Conservation (phyloP, 148 eudicot genomes). For the Vaccinium vitisidaea region DNA sequence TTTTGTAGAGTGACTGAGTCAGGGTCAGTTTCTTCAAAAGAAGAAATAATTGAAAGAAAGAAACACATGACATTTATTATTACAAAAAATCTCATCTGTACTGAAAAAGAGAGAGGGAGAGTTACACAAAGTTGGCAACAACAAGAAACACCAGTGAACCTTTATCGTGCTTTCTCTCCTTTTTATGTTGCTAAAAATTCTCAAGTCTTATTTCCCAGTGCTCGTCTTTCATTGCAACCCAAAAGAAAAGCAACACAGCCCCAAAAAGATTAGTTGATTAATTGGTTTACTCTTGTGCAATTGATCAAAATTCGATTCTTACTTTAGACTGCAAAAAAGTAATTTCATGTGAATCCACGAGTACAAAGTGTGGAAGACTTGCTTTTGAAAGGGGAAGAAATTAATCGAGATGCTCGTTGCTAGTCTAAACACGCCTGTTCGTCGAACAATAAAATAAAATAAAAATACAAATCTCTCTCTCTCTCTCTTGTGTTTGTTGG, state of each 20-base stretch:
- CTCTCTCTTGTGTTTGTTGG: neutral
- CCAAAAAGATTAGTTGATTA: too few species aligned
- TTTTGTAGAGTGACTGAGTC: neutral
- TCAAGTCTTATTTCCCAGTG: neutral
- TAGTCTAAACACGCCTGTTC: too few species aligned
- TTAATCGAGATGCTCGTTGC: too few species aligned
- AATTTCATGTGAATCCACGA: too few species aligned
- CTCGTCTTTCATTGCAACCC: slow-evolving; percentile 17
- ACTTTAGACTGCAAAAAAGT: too few species aligned
- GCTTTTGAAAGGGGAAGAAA: too few species aligned
- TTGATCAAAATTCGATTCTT: too few species aligned
- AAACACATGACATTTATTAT: neutral
- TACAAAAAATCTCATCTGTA: neutral
- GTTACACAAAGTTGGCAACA: slow-evolving; percentile 14
- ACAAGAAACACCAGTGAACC: slow-evolving; percentile 27
- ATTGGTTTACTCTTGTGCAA: too few species aligned
- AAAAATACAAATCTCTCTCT: too few species aligned
- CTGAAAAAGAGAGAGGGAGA: neutral
- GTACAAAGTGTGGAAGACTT: too few species aligned
- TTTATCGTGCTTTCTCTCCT: slow-evolving; percentile 35
- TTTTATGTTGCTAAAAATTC: slow-evolving; percentile 3
- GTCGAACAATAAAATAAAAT: too few species aligned
- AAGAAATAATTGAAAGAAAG: neutral
- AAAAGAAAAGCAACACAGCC: slow-evolving; percentile 21
- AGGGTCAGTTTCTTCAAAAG: neutral